These are phyloP conservation scores for Marsdenia floribunda DNA, from an alignment of 257 asterid genomes.

Conservation along the genomic window DNA sequence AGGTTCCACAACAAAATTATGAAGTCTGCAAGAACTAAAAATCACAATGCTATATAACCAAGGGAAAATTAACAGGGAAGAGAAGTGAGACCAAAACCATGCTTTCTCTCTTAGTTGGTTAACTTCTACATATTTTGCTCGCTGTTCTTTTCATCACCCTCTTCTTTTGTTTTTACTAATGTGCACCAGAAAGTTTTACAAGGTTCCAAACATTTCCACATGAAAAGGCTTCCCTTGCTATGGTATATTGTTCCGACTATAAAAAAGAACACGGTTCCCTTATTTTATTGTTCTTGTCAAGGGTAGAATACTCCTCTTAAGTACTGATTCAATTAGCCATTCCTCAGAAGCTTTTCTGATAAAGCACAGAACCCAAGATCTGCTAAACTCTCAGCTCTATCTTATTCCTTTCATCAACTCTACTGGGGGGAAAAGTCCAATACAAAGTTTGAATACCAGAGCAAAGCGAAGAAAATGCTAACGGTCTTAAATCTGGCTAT, in stretches of 20 bases:
- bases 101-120: background rate
- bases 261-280: too few relatives aligned
- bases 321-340: background rate
- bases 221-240: background rate
- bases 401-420: background rate
- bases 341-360: background rate
- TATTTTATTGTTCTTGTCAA: background rate
- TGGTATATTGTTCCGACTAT: background rate
- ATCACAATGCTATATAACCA: background rate
- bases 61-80: background rate
- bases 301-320: background rate
- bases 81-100: background rate
- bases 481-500: background rate
- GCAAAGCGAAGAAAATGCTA: background rate
- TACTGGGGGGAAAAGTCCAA: background rate
- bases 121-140: background rate
- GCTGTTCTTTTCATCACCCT: too few relatives aligned
- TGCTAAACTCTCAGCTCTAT: background rate
- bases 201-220: background rate
- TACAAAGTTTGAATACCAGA: background rate
- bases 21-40: slow-evolving; percentile 1
- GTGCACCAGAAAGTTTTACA: background rate
- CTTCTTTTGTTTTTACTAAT: background rate
- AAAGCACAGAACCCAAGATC: background rate
- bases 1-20: background rate